Conservation (phyloP, 1,139 yeast genomes). For the Geotrichum bryndzae region DNA sequence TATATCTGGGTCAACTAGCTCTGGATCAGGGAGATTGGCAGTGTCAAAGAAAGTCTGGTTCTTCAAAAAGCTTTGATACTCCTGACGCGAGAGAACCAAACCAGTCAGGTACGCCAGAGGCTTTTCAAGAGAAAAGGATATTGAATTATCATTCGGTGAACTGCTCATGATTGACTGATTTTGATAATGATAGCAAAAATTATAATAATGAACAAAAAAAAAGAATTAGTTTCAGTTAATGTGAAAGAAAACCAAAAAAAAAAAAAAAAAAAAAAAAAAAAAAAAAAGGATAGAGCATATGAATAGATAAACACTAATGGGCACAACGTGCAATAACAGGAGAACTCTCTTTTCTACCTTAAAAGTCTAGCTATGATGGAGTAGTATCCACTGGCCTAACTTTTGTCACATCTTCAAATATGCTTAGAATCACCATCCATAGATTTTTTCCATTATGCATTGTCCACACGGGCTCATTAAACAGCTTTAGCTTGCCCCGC, state of each 20-base stretch:
- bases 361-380: neutral
- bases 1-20: slow-evolving; percentile 6
- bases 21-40: slow-evolving; percentile 7
- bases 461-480: slow-evolving; percentile 5
- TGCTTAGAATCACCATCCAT: neutral
- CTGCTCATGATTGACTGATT: neutral
- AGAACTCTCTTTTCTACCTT: neutral
- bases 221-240: neutral
- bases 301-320: neutral
- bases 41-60: neutral
- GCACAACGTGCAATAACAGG: neutral
- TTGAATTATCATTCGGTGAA: neutral
- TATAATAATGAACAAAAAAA: no score
- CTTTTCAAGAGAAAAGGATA: neutral
- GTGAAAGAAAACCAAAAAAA: neutral
- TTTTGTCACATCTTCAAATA: neutral
- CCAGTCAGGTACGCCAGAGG: slow-evolving; percentile 4
- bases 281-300: no score
- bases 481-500: slow-evolving; percentile 11
- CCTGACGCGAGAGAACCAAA: slow-evolving; percentile 7
- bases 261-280: no score
- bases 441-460: neutral
- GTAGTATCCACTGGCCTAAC: neutral
- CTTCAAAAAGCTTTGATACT: slow-evolving; percentile 3
- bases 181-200: no score